Conservation (phyloP, 345 rosid genomes). For the Moricandia moricandioides region DNA sequence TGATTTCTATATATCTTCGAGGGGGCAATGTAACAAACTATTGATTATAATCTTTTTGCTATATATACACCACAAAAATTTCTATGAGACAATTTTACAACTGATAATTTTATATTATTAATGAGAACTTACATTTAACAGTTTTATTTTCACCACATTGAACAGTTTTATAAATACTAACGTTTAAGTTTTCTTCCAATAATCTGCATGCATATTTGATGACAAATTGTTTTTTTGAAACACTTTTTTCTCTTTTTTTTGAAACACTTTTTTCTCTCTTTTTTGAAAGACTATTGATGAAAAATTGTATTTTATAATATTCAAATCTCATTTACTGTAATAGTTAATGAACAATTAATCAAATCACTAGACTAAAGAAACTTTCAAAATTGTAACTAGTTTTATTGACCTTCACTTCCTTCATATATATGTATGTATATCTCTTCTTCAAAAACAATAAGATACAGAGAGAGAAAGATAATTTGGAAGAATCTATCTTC, state of each 20-base stretch:
- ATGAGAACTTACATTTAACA: background rate
- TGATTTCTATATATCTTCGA: background rate
- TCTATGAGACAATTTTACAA: too few species aligned
- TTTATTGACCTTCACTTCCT: background rate
- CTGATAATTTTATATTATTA: too few species aligned
- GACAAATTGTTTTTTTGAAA: too few species aligned
- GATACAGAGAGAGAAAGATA: background rate
- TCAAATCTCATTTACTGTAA: too few species aligned
- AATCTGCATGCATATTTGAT: too few species aligned
- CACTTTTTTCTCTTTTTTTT: too few species aligned
- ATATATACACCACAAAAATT: slow-evolving; percentile 11
- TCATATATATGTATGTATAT: background rate
- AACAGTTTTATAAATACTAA: background rate
- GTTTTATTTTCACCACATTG: background rate
- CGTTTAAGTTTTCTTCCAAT: background rate
- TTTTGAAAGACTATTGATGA: too few species aligned
- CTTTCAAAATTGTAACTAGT: background rate
- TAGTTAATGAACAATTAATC: too few species aligned
- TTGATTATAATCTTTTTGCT: slow-evolving; percentile 3
- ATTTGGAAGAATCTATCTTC: background rate
- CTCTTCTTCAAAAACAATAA: slow-evolving; percentile 4
- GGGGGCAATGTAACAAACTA: background rate
- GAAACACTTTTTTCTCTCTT: too few species aligned
- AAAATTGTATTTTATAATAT: too few species aligned
- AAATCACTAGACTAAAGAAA: too few species aligned